Conservation (phyloP, 2,329 filamentous ascomycete species). For the Blastomyces gilchristii region DNA sequence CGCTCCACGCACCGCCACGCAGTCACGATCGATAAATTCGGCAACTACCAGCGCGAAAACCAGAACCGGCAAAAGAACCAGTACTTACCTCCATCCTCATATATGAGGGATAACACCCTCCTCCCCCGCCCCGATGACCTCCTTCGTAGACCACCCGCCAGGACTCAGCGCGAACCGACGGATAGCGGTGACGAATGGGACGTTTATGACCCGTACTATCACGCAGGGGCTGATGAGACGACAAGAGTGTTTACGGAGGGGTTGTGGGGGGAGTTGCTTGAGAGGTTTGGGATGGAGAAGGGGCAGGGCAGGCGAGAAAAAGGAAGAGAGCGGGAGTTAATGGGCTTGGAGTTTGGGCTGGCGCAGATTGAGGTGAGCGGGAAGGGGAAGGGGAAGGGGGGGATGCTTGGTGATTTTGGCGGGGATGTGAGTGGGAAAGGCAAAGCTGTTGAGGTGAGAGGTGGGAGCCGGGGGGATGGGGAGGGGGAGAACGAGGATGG, state of each 20-base stretch:
- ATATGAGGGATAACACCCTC: not conserved
- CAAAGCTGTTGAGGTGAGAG: not conserved
- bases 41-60: slow-evolving; percentile 6
- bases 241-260: slow-evolving; percentile 2
- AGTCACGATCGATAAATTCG: slow-evolving; percentile 11
- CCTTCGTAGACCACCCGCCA: not conserved
- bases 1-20: slow-evolving; percentile 7
- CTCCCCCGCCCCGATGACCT: not conserved
- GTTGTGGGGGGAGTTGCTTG: not conserved
- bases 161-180: not conserved
- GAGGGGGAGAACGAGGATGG: not conserved
- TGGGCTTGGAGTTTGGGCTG: not conserved
- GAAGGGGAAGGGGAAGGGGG: not conserved
- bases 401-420: not conserved
- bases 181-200: not conserved
- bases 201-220: not conserved
- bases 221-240: not conserved
- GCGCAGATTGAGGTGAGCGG: not conserved
- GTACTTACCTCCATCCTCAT: too few relatives aligned
- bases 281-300: not conserved
- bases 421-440: not conserved
- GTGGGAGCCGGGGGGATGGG: not conserved
- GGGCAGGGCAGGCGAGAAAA: not conserved
- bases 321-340: not conserved
- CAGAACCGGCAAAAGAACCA: not conserved